phyloP scores from a whole-genome alignment of 164 flowering plant genomes.

The Piper betle region DNA sequence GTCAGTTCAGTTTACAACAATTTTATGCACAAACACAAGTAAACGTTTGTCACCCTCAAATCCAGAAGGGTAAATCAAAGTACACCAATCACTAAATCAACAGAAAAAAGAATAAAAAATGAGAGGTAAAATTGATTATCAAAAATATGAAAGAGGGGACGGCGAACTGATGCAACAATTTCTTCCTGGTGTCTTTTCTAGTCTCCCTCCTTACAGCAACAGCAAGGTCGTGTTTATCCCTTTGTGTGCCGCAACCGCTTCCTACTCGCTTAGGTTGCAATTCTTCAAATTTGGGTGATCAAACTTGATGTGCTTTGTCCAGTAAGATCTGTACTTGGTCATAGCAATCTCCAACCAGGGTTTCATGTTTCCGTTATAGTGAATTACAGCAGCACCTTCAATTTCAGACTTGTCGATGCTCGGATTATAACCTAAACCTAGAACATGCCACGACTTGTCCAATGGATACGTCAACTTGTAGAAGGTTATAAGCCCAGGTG shows the following conservation, averaged over 20 bases:
- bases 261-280: slow-evolving; percentile 62
- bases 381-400: slow-evolving; percentile 83
- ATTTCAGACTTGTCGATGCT: slow-evolving; percentile 68
- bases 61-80: not conserved
- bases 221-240: not conserved
- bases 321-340: slow-evolving; percentile 82
- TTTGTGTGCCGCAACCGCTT: not conserved
- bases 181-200: not conserved
- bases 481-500: slow-evolving; percentile 94
- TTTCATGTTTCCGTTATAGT: slow-evolving; percentile 98
- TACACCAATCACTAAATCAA: slow-evolving; percentile 1
- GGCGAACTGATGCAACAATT: not conserved
- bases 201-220: not conserved
- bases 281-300: slow-evolving; percentile 65
- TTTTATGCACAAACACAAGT: slow-evolving; percentile 1
- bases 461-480: slow-evolving; percentile 84
- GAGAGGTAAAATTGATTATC: not conserved
- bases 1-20: not conserved
- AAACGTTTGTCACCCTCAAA: slow-evolving; percentile 1
- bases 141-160: not conserved
- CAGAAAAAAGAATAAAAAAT: slow-evolving; percentile 1
- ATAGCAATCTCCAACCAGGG: slow-evolving; percentile 98
- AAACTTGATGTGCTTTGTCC: slow-evolving; percentile 86
- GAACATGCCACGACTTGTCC: slow-evolving; percentile 92
- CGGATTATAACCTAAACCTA: slow-evolving; percentile 97